Base-by-base conservation (phyloP, 805 yeast species). In the Yamadazyma tumulicola region DNA sequence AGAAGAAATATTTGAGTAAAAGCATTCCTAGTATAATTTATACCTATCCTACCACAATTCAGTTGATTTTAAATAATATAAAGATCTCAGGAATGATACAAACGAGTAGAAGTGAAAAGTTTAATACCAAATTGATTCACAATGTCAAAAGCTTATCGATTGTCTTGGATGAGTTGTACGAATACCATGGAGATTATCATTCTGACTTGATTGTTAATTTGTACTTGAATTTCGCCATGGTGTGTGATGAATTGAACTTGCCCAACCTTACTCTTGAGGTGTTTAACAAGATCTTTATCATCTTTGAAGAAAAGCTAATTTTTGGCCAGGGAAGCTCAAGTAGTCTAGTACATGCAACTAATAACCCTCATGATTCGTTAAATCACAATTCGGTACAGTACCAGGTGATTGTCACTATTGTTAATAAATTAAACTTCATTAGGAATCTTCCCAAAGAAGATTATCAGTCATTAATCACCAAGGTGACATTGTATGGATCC, bases 401-500 rank as follows among this genome's bases (percentile, higher is more conserved):
- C 45, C 77, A 74, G 46, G 55, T 72, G n/a, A 53, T 75, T 8
- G 38, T 72, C 29, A 47, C 59, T 34, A 69, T 76, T 5, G 69
- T 72, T 15, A 72, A 70, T 43, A 71, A 66, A 38, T 51, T 76
- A 39, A 57, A 64, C 27, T 54, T 53, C 12, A 60, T 69, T 39
- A 60, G 74, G 32, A 64, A 65, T 36, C 61, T 75, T 53, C 66
- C 69, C 29, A 61, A 69, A 29, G 94, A 84, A 20, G 85, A 78
- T 55, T 91, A 85, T 58, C 93, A 87, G 47, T 74, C 78, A 4
- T 66, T 91, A 46, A 87, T 89, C 32, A 84, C 94, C 11, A 83
- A 88, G 55, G 74, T 89, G 30, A 87, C 96, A 1, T 63, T 89
- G 31, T 86, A 87, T 50, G 95, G 95, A 4, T 85, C 95, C 10